phyloP scores from a whole-genome alignment of 2,329 filamentous ascomycete genomes.

The Ophiostoma sp. region DNA sequence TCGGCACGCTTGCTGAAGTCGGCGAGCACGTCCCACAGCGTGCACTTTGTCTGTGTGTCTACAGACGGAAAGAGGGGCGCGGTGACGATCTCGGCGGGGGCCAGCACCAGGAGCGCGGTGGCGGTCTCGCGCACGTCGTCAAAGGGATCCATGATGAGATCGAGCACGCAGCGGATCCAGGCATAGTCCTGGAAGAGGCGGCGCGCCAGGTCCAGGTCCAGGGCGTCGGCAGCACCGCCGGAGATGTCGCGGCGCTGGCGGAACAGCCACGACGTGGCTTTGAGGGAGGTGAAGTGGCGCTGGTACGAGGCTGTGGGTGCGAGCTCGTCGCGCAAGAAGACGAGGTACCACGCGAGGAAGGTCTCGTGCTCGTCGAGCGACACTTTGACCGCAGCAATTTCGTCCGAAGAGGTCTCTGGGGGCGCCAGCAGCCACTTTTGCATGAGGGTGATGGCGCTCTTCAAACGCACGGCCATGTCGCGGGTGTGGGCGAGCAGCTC shows the following conservation, averaged over 20 bases:
- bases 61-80: slow-evolving; percentile 11
- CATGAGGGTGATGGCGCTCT: slow-evolving; percentile 58
- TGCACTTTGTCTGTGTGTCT: neutral
- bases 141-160: slow-evolving; percentile 82
- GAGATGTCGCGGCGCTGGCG: slow-evolving; percentile 59
- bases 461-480: slow-evolving; percentile 69
- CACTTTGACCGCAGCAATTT: slow-evolving; percentile 8
- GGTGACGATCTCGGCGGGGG: slow-evolving; percentile 38
- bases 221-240: slow-evolving; percentile 29
- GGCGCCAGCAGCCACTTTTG: slow-evolving; percentile 29
- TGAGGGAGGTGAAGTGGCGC: slow-evolving; percentile 75
- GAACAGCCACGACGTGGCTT: slow-evolving; percentile 62
- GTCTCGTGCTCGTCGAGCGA: slow-evolving; percentile 47
- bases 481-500: slow-evolving; percentile 71
- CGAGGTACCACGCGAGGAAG: slow-evolving; percentile 71
- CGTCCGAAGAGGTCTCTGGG: neutral
- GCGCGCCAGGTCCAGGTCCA: slow-evolving; percentile 30
- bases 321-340: slow-evolving; percentile 68
- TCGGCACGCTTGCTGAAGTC: slow-evolving; percentile 51
- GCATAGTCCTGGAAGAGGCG: slow-evolving; percentile 39
- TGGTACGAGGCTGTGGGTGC: slow-evolving; percentile 82
- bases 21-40: slow-evolving; percentile 35
- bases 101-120: slow-evolving; percentile 47
- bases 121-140: slow-evolving; percentile 74
- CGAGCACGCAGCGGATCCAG: slow-evolving; percentile 62